A percentile compares a stretch with the other conserved stretches of the same genome.
phyloP scores from a whole-genome alignment of 2,329 filamentous ascomycete genomes.

The Tolypocladium cylindrosporum region DNA sequence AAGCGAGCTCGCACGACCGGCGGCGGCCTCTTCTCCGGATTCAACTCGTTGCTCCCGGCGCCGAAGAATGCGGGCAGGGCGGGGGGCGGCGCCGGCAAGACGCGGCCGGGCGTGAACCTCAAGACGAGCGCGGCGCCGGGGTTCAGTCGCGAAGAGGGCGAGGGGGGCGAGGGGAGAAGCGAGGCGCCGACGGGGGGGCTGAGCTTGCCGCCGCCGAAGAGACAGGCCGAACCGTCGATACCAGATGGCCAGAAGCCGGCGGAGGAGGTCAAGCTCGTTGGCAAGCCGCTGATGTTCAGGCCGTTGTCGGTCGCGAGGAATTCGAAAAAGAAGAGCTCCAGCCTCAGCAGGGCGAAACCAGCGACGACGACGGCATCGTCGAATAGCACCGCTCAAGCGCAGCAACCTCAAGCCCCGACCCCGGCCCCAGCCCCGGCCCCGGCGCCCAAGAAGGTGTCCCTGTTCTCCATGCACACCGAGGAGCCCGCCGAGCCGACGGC shows the following conservation, averaged over 20 bases:
- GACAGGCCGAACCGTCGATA: slow-evolving; percentile 34
- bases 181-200: slow-evolving; percentile 13
- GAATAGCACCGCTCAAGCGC: slow-evolving; percentile 7
- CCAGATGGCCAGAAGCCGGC: slow-evolving; percentile 46
- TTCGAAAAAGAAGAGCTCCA: slow-evolving; percentile 52
- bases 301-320: slow-evolving; percentile 77
- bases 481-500: slow-evolving; percentile 17
- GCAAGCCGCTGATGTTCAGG: slow-evolving; percentile 79
- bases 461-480: slow-evolving; percentile 55
- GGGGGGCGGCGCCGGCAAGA: slow-evolving; percentile 16
- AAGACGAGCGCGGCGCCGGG: slow-evolving; percentile 78
- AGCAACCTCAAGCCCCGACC: slow-evolving; percentile 4
- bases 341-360: slow-evolving; percentile 10
- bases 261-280: slow-evolving; percentile 58
- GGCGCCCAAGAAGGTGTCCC: slow-evolving; percentile 46
- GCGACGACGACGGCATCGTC: slow-evolving; percentile 2
- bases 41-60: slow-evolving; percentile 78
- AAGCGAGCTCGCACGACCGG: slow-evolving; percentile 55
- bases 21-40: slow-evolving; percentile 62
- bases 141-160: slow-evolving; percentile 53
- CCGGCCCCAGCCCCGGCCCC: slow-evolving; percentile 15
- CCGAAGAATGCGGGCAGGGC: slow-evolving; percentile 53
- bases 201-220: slow-evolving; percentile 30
- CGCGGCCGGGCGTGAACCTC: slow-evolving; percentile 44
- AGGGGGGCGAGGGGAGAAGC: slow-evolving; percentile 8